Evolutionary conservation across 1,284 basidiomycete genomes (phyloP).

Genomic region (Austroboletus niveus): DNA sequence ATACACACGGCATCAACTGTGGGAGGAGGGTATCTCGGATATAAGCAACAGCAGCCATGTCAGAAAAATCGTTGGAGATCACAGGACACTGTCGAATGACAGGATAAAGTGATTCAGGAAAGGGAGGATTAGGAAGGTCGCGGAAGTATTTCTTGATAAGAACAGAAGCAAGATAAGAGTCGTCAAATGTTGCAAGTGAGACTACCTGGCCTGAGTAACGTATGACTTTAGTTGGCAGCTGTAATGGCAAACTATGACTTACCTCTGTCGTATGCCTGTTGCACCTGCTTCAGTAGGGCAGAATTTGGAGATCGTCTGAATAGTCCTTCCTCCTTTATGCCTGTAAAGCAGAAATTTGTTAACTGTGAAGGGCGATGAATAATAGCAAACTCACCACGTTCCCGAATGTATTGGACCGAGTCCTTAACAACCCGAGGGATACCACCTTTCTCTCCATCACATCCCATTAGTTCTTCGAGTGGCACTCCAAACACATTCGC

Average conservation of each 20-base stretch:
- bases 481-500: constrained; percentile 76
- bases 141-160: constrained; percentile 82
- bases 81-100: constrained; percentile 66
- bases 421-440: constrained; percentile 79
- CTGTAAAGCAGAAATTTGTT: constrained; percentile 32
- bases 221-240: constrained; percentile 9
- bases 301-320: constrained; percentile 79
- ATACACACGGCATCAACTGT: constrained; percentile 65
- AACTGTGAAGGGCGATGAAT: neutral
- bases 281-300: constrained; percentile 64
- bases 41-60: constrained; percentile 58
- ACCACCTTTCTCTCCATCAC: constrained; percentile 74
- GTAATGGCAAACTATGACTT: constrained; percentile 8
- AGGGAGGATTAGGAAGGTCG: constrained; percentile 74
- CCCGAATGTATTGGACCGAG: constrained; percentile 68
- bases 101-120: constrained; percentile 66
- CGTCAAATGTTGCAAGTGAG: constrained; percentile 67
- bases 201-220: constrained; percentile 65
- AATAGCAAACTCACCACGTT: constrained; percentile 42
- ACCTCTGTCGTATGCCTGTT: constrained; percentile 82
- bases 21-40: constrained; percentile 67
- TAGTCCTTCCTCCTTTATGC: constrained; percentile 72
- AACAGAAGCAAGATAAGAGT: constrained; percentile 80
- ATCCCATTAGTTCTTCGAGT: constrained; percentile 79
- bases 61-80: constrained; percentile 50